Evolutionary conservation across 2,329 filamentous ascomycete species (phyloP), one percentile per base, ranked within the genome.

Genomic region (Stagonosporopsis chrysanthemi): DNA sequence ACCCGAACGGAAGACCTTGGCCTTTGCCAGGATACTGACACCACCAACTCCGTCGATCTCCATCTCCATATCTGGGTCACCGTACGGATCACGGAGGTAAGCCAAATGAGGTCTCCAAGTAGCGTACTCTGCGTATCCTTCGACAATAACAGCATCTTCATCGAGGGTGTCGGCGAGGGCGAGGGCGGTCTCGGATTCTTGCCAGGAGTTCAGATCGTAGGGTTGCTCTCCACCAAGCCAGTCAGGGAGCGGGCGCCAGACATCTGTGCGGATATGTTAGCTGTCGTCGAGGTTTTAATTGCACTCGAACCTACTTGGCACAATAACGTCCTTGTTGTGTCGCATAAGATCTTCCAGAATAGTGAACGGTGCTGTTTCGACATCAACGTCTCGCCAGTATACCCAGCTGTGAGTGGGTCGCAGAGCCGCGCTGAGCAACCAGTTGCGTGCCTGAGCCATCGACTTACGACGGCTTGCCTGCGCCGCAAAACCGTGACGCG

Each of bases 51-150:
- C 95, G 68, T 99, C 95, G 68, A 99, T 94, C 71, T 99, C 95
- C 95, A 99, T 98, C 75, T 99, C 95, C 89, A 98, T 97, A 74
- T 99, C 95, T 19, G 94, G 94, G 73, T 99, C 95, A 36, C 95
- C 95, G 70, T 96, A 98, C 2, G 95, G 95, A 74, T 99, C 95
- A 58, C 95, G 90, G 7, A 99, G 86, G 75, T 99, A 99, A 39
- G 95, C 95, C 71, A 99, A 83, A 83, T 99, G 95, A 39, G 95
- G 95, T 64, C 95, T 85, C 95, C 95, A 99, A 1, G 95, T 99
- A 19, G 95, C 95, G 75, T 99, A 99, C 80, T 99, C 95, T 58
- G 95, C 95, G 73, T 99, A 99, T 17, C 95, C 95, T 78, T 99
- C 95, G 4, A 99, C 95, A 78, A 99, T 99, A 36, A 99, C 95